Percentiles rank a stretch among this genome's conserved stretches.
phyloP scores from a whole-genome alignment of 2,329 filamentous ascomycete species.

The Colletotrichum sp. region DNA sequence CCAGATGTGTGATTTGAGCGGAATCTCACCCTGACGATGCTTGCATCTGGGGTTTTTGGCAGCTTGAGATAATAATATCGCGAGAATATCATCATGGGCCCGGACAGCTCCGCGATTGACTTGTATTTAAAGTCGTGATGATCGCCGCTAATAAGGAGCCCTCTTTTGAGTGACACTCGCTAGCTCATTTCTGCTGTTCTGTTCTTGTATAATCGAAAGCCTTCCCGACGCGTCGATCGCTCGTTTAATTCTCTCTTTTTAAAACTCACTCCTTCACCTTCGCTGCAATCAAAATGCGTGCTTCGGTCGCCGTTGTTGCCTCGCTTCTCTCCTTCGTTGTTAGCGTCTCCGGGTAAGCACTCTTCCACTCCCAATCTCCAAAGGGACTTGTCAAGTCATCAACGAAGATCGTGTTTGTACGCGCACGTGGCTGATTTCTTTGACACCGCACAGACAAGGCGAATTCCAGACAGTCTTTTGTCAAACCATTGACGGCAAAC shows the following conservation, averaged over 20 bases:
- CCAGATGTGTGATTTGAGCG: background rate
- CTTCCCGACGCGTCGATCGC: background rate
- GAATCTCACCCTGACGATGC: background rate
- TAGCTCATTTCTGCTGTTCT: background rate
- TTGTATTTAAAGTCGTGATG: background rate
- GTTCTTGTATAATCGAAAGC: background rate
- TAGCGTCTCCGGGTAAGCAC: background rate
- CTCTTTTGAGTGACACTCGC: background rate
- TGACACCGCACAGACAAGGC: background rate
- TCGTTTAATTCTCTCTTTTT: background rate
- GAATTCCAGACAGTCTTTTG: background rate
- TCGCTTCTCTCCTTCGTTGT: background rate
- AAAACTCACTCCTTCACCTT: background rate
- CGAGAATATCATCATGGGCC: background rate
- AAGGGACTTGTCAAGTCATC: background rate
- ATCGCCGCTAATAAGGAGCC: background rate
- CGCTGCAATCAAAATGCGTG: background rate
- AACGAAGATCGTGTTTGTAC: background rate
- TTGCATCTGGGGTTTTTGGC: background rate
- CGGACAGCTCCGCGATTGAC: background rate
- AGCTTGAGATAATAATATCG: background rate
- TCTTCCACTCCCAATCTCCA: background rate
- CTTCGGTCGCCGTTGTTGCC: background rate
- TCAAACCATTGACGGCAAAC: background rate
- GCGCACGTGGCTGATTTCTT: background rate